A percentile compares a stretch with the other conserved stretches of the same genome.
Conservation (phyloP, 2,329 filamentous ascomycete species). For the Emergomyces pasteurianus region DNA sequence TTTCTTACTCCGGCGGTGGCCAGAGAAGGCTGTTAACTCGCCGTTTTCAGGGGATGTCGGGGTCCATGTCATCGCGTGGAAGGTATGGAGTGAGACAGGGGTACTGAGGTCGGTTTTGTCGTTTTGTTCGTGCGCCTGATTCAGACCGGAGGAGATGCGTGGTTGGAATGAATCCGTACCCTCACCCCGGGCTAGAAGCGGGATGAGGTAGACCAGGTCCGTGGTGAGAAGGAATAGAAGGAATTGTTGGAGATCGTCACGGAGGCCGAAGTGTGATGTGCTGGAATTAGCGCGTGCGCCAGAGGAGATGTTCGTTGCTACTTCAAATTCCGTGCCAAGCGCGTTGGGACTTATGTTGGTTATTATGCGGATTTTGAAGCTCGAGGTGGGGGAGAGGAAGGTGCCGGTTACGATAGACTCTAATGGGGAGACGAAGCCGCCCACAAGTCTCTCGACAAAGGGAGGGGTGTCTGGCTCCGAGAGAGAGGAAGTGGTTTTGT, state of each 20-base stretch:
- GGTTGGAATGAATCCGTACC: neutral
- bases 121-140: neutral
- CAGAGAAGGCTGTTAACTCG: constrained; percentile 19
- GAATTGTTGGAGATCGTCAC: constrained; percentile 23
- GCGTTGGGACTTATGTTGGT: constrained; percentile 23
- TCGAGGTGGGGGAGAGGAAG: constrained; percentile 23
- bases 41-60: constrained; percentile 24
- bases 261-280: constrained; percentile 20
- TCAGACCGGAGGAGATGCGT: neutral
- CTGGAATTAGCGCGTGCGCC: constrained; percentile 20
- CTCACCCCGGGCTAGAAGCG: constrained; percentile 7
- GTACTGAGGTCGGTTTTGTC: neutral
- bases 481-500: constrained; percentile 7
- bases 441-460: constrained; percentile 30
- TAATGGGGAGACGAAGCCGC: constrained; percentile 30
- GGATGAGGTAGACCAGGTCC: constrained; percentile 25
- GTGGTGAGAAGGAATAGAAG: constrained; percentile 27
- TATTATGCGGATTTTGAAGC: constrained; percentile 27
- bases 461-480: constrained; percentile 3
- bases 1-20: constrained; percentile 18
- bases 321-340: constrained; percentile 29
- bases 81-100: neutral
- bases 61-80: constrained; percentile 6
- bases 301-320: constrained; percentile 23
- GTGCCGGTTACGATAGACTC: constrained; percentile 31